Base-by-base conservation (phyloP, 2,329 filamentous ascomycete genomes). In the Exophiala sp. region DNA sequence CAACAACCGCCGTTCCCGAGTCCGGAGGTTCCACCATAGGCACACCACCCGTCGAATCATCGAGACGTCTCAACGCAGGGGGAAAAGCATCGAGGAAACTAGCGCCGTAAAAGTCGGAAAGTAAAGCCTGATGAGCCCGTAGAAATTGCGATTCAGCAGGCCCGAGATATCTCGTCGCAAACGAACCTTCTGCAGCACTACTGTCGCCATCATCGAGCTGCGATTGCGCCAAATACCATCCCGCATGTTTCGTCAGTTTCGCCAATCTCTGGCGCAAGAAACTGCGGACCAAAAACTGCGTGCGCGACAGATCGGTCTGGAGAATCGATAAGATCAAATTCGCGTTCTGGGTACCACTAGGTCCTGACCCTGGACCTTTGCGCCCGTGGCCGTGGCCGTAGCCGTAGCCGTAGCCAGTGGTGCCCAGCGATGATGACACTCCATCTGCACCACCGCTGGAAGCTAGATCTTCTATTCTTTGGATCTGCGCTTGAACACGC, bases 251-350 rank as follows among this genome's bases (percentile, higher is more conserved):
- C 23, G 70, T 69, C 50, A 73, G 63, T 78, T 98, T 97, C 46
- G 86, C 81, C 50, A 97, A 82, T n/a, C 93, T 78, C 8, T 86
- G 83, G 46, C 94, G 79, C 48, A 98, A 70, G 58, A 91, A 85
- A 58, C 86, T 85, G 53, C 93, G 79, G 14, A 97, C 79, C 18
- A 98, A 76, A 64, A 89, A 98, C 71, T 95, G 95, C 70, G 87
- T 94, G 39, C 93, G 78, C 67, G 96, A 90, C 47, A 98, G 79
- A 71, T 98, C 93, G 5, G 94, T 97, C 73, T 98, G 93, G 47
- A 96, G 83, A 55, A 98, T 85, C 42, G 96, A 95, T 63, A 97
- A 82, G 54, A 82, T 82, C 67, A 98, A 95, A 66, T 95, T 97
- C 57, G 87, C 84, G 68, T 86, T 89, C 40, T 90, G 86, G 63